Base-by-base conservation (phyloP, 495 filamentous ascomycete genomes). In the Barbatosphaeria neglecta region DNA sequence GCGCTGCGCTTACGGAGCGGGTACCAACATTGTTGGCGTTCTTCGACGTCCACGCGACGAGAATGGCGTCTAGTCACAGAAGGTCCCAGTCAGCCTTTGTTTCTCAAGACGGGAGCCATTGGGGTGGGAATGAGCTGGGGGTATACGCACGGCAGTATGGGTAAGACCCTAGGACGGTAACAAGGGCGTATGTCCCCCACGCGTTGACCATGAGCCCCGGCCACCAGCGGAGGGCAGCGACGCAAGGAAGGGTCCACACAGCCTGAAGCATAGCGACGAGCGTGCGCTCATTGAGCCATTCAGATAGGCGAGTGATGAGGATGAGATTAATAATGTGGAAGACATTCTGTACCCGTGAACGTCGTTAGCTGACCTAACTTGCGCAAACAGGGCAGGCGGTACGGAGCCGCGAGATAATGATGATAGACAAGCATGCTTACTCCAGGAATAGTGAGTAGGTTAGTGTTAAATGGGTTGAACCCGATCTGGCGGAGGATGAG, bases 21-120 rank as follows among this genome's bases (percentile, higher is more conserved):
- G 83, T 83, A 2, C 82, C 65, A 15, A 87, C 83, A 0, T 75
- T 75, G n/a, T 82, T 82, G 4, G 79, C 73, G 56, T 86, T 83
- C 23, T 75, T 66, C 1, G 75, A 76, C 9, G 70, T 75, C 69
- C 80, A 79, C 2, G 77, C 80, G 5, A 84, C 82, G 13, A 84
- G 53, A 24, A 86, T 78, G 0, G 83, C 76, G 50, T 71, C 20
- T 19, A 16, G 24, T 6, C 6, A 16, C 11, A 15, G 7, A 15
- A n/a, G n/a, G n/a, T n/a, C n/a, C n/a, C 31, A 6, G 13, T 35
- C 16, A 35, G 31, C 11, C 3, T 31, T 15, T 38, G 27, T 41
- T 4, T 31, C 9, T 11, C 13, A 10, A 3, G 6, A 35, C 9
- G 1, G 6, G 13, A 11, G 9, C 13, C 15, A n/a, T n/a, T 5